phyloP scores from a whole-genome alignment of 495 filamentous ascomycete genomes.

The Trichocladium uniseriatum region DNA sequence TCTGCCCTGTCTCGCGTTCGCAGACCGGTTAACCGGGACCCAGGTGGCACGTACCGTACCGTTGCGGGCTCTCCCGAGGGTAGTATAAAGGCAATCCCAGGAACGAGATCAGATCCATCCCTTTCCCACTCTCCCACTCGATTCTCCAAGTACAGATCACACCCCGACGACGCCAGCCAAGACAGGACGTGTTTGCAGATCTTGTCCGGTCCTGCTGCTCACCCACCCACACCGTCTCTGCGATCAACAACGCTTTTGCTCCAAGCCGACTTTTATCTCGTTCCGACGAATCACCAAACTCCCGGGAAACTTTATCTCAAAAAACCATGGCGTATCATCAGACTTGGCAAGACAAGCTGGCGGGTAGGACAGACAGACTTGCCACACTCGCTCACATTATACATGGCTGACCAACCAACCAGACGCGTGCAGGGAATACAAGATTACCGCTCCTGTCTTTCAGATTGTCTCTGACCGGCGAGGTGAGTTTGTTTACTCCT shows the following conservation, averaged over 20 bases:
- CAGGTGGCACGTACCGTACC: slow-evolving; percentile 11
- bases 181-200: not conserved
- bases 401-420: not conserved
- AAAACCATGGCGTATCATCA: slow-evolving; percentile 16
- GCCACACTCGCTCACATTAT: not conserved
- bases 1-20: slow-evolving; percentile 14
- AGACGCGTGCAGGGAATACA: slow-evolving; percentile 50
- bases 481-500: slow-evolving; percentile 44
- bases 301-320: not conserved
- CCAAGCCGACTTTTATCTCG: not conserved
- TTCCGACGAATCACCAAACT: not conserved
- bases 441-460: slow-evolving; percentile 50
- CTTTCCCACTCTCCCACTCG: not conserved
- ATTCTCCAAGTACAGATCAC: not conserved
- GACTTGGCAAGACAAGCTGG: slow-evolving; percentile 24
- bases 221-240: not conserved
- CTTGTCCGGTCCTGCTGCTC: not conserved
- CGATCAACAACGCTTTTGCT: not conserved
- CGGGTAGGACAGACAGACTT: slow-evolving; percentile 9
- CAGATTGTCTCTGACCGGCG: slow-evolving; percentile 70
- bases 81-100: slow-evolving; percentile 14
- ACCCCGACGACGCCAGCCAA: not conserved
- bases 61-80: not conserved
- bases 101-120: slow-evolving; percentile 6
- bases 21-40: slow-evolving; percentile 8